These are phyloP conservation scores for Klebsormidium nitens DNA, from an alignment of 139 green algal species.

Conservation along the genomic window DNA sequence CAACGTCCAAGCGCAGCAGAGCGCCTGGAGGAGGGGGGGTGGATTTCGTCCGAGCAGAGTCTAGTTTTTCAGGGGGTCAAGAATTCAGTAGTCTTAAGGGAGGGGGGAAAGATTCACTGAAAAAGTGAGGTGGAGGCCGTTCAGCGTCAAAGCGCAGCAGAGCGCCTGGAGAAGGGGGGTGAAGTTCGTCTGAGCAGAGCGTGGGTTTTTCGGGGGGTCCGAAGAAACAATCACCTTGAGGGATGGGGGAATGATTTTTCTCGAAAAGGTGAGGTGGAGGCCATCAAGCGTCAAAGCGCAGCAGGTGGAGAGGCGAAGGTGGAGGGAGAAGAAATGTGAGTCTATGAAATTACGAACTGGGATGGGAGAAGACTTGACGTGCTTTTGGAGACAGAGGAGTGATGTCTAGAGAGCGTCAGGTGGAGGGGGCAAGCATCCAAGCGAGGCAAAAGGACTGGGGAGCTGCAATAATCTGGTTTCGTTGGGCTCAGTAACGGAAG, in stretches of 20 bases:
- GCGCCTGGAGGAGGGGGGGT: slow-evolving; percentile 39
- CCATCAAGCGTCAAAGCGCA: slow-evolving; percentile 72
- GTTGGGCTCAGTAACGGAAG: too few relatives aligned
- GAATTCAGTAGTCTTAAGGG: slow-evolving; percentile 51
- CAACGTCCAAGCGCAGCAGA: slow-evolving; percentile 62
- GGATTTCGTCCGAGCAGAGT: neutral
- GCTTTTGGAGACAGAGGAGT: too few relatives aligned
- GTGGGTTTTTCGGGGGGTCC: too few relatives aligned
- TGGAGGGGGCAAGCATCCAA: too few relatives aligned
- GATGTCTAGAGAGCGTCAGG: too few relatives aligned
- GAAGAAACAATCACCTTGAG: slow-evolving; percentile 54
- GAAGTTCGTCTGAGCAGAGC: too few relatives aligned
- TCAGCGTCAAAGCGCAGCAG: slow-evolving; percentile 61
- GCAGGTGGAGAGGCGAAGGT: neutral
- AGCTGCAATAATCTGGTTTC: too few relatives aligned
- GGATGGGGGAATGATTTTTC: slow-evolving; percentile 60
- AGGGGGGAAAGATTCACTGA: slow-evolving; percentile 62
- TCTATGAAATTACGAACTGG: too few relatives aligned
- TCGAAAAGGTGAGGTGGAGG: slow-evolving; percentile 63
- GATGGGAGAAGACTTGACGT: too few relatives aligned
- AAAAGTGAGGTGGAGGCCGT: slow-evolving; percentile 73
- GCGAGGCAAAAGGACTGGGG: too few relatives aligned
- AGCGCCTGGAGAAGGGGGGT: slow-evolving; percentile 44
- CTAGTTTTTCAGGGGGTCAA: slow-evolving; percentile 45
- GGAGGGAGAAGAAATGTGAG: neutral